A percentile compares a stretch with the other conserved stretches of the same genome.
Conservation (phyloP, 2,329 filamentous ascomycete species). For the Pyricularia grisea region DNA sequence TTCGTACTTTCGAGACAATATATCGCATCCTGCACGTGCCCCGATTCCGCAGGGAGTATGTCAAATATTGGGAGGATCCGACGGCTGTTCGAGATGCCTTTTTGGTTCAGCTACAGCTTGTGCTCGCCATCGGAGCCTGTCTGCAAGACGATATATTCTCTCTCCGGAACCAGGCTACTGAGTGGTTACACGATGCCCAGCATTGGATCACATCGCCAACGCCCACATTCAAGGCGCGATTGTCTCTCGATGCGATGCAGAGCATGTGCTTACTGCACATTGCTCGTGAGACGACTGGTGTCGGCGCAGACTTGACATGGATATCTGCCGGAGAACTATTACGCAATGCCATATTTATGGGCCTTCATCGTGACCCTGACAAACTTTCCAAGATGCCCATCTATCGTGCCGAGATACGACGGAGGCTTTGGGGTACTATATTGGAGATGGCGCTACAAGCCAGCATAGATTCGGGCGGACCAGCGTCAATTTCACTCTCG, state of each 20-base stretch:
- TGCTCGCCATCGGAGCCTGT: conserved; percentile 40
- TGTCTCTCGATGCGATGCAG: conserved; percentile 40
- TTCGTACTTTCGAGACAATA: conserved; percentile 46
- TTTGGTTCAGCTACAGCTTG: conserved; percentile 42
- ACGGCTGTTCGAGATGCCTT: conserved; percentile 21
- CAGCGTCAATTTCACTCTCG: conserved; percentile 30
- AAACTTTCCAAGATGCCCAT: conserved; percentile 22
- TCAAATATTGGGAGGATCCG: conserved; percentile 29
- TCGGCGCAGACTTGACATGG: conserved; percentile 38
- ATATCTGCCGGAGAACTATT: conserved; percentile 33
- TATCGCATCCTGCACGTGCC: conserved; percentile 49
- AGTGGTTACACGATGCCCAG: conserved; percentile 44
- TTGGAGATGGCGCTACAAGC: conserved; percentile 36
- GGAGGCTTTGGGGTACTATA: conserved; percentile 43
- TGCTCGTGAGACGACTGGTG: conserved; percentile 31
- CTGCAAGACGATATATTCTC: conserved; percentile 35
- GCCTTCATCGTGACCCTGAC: conserved; percentile 38
- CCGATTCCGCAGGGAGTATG: conserved; percentile 45
- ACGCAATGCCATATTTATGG: conserved; percentile 37
- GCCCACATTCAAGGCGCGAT: conserved; percentile 35
- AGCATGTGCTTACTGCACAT: conserved; percentile 40
- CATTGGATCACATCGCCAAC: conserved; percentile 36
- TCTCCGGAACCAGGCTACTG: conserved; percentile 30
- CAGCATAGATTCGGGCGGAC: conserved; percentile 33
- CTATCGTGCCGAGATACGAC: conserved; percentile 34